Percentiles rank a stretch among this genome's conserved stretches.
Evolutionary conservation across 2,329 filamentous ascomycete genomes (phyloP).

Genomic region (Colletotrichum sp.): DNA sequence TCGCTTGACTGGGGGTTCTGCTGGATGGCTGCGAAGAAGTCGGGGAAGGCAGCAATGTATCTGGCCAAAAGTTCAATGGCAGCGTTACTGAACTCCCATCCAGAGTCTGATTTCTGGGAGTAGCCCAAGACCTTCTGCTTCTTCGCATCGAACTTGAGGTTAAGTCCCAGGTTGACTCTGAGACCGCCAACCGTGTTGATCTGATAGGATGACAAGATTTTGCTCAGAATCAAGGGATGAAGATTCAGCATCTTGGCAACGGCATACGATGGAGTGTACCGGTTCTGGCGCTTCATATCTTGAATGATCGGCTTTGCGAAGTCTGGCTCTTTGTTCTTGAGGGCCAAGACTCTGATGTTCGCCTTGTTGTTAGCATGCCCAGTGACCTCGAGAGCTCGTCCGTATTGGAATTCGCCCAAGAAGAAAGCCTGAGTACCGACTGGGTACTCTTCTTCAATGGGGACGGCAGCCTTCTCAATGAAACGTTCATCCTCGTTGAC

Average conservation of each 20-base stretch:
- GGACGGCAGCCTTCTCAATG: constrained; percentile 84
- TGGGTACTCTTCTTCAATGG: constrained; percentile 92
- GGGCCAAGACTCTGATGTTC: constrained; percentile 77
- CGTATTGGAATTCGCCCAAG: constrained; percentile 91
- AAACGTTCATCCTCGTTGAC: constrained; percentile 92
- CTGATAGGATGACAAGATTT: constrained; percentile 93
- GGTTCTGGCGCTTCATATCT: constrained; percentile 71
- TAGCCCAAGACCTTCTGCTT: constrained; percentile 97
- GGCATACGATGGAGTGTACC: constrained; percentile 86
- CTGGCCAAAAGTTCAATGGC: constrained; percentile 81
- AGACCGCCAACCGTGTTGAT: constrained; percentile 79
- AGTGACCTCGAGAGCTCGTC: constrained; percentile 83
- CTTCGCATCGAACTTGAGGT: constrained; percentile 95
- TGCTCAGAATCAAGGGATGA: constrained; percentile 88
- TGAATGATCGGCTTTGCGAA: constrained; percentile 79
- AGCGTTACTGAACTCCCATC: constrained; percentile 94
- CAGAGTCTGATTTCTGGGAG: constrained; percentile 81
- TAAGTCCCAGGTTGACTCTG: constrained; percentile 89
- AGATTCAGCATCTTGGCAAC: constrained; percentile 83
- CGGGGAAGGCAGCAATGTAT: constrained; percentile 94
- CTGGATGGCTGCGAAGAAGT: constrained; percentile 91
- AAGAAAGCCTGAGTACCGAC: constrained; percentile 86
- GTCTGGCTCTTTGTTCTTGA: constrained; percentile 77
- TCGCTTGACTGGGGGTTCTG: constrained; percentile 85
- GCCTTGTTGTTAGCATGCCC: constrained; percentile 77